Evolutionary conservation across 1,284 basidiomycete species (phyloP), one percentile per base, ranked within the genome.

Genomic region (Rhodotorula sp.): DNA sequence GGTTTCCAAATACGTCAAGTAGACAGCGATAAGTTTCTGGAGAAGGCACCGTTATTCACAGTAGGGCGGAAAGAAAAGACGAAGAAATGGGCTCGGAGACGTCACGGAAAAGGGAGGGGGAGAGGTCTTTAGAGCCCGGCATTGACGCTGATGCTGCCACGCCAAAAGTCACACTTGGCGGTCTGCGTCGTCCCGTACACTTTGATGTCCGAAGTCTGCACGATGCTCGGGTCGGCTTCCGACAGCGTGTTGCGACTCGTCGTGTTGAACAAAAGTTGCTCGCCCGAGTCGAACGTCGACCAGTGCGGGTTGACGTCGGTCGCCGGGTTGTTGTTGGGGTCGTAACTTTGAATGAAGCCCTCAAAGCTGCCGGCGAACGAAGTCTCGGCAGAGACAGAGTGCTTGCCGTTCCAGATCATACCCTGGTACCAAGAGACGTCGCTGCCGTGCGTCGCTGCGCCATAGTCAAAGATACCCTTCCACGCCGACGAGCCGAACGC

Each of bases 131-230:
- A 60, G 29, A 60, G 59, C 6, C 59, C 59, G 29, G 59, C 59
- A 26, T 60, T 60, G 26, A 22, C 29, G 44, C 44, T 48, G 59
- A 60, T 60, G 26, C n/a, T 48, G 45, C 59, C 59, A 46, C 59
- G 59, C 59, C 59, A 60, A 20, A 60, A 60, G 59, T 60, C 59
- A 29, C 59, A 60, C 46, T 60, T 60, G 29, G 29, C 26, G 46
- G 12, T 60, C 46, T 60, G 59, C 45, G 26, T 60, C 29, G 59
- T 60, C 18, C 59, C 46, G 29, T 24, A 49, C 26, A 33, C 46
- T 20, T 20, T 60, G 45, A 60, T 29, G 42, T 26, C 20, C 30
- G 59, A 60, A 8, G 45, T 49, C 46, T 60, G 30, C 30, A 60
- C 53, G 53, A 54, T 54, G 14, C 53, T 54, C 53, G 53, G 53